Conservation (phyloP, 495 filamentous ascomycete species). For the Penicillium atrosanguineum region DNA sequence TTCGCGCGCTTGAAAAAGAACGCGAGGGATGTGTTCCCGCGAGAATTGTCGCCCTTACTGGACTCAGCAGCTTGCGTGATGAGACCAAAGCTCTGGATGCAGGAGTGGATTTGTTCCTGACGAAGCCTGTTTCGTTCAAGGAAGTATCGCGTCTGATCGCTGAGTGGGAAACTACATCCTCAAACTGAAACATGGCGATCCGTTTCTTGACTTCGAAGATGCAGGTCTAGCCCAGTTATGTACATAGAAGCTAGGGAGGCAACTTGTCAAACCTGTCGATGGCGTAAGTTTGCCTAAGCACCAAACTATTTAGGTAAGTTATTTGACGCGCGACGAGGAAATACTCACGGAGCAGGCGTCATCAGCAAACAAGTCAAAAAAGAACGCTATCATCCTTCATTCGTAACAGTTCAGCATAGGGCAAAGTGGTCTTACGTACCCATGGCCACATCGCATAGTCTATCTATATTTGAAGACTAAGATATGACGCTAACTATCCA, state of each 20-base stretch:
- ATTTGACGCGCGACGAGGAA: background rate
- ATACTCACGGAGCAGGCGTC: background rate
- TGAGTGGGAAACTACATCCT: constrained; percentile 28
- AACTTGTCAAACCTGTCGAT: background rate
- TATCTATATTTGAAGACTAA: background rate
- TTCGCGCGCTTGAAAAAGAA: constrained; percentile 57
- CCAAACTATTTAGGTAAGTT: background rate
- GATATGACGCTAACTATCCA: background rate
- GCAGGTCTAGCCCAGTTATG: background rate
- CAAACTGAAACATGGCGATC: background rate
- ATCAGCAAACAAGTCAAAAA: background rate
- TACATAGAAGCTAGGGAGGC: background rate
- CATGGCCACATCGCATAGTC: background rate
- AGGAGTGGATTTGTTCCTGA: constrained; percentile 69
- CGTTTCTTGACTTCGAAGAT: background rate
- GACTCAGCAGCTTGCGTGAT: constrained; percentile 50
- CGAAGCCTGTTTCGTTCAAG: constrained; percentile 61
- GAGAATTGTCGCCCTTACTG: constrained; percentile 57
- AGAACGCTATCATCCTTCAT: background rate
- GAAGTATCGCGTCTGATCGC: constrained; percentile 42
- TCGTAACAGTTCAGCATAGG: background rate
- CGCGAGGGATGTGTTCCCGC: constrained; percentile 28
- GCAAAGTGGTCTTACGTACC: background rate
- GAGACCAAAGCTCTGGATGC: constrained; percentile 61
- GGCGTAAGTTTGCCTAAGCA: background rate